Base-by-base conservation (phyloP, 2,329 filamentous ascomycete genomes). In the Colletotrichum nymphaeae region DNA sequence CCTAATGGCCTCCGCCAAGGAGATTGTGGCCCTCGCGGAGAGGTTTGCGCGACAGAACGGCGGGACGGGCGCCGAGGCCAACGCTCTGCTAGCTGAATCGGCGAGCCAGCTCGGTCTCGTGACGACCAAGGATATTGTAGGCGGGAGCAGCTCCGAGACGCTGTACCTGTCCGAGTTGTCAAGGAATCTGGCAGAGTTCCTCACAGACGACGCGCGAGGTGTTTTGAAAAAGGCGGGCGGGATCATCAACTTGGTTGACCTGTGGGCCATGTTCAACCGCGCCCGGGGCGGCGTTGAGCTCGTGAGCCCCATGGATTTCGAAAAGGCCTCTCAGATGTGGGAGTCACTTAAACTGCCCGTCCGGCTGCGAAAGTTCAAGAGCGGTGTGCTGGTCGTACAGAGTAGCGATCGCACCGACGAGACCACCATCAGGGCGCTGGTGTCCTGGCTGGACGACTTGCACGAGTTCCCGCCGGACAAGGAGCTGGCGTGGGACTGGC, bases 1-100 rank as follows among this genome's bases (percentile, higher is more conserved):
- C 4, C 87, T 99, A 49, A 99, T 98, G 96, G 95, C 95, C 3
- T 98, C 96, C 4, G 97, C 97, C 5, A 98, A 98, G 80, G 95
- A 99, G 80, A 95, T 99, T 62, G 93, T 98, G 63, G 95, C 95
- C 5, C 91, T 99, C 55, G 97, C 97, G 1, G 96, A 98, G 82
- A 92, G 92, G 19, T 96, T 98, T 77, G 92, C 95, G 1, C 88
- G 91, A 14, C 93, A 95, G 24, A 90, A 89, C 74, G 86, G 87
- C 11, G 89, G 88, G 32, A 88, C 88, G 22, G 90, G 88, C 26
- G 88, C 87, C n/a, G 94, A 97, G 81, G 91, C 94, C 12, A 93
- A 89, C 76, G 91, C 91, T 9, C 86, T 97, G 2, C 87, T 97
- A 9, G 94, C 93, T 1, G 93, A 97, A 79, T 97, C 94, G 1